Percentiles rank a stretch among this genome's conserved stretches.
These are phyloP conservation scores for Pyricularia sp. DNA, from an alignment of 2,329 filamentous ascomycete species.

Conservation along the genomic window DNA sequence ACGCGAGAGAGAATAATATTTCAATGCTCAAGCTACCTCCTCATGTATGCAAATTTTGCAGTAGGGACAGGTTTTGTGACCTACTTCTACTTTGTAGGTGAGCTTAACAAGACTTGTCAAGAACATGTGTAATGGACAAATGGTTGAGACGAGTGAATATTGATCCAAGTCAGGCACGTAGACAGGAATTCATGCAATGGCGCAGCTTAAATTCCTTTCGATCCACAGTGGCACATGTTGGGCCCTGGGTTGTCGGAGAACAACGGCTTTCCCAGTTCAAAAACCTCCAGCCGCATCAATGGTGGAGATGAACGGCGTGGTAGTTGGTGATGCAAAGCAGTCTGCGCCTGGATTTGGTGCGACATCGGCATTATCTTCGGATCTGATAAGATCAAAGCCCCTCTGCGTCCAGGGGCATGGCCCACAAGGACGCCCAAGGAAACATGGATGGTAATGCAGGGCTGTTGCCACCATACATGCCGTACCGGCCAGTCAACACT, in stretches of 20 bases:
- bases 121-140: too few relatives aligned
- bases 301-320: neutral
- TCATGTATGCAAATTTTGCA: neutral
- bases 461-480: neutral
- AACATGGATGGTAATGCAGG: neutral
- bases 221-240: neutral
- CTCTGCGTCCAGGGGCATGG: slow-evolving; percentile 11
- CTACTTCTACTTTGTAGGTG: neutral
- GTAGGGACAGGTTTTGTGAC: neutral
- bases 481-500: neutral
- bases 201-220: neutral
- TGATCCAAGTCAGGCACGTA: neutral
- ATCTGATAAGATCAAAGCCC: slow-evolving; percentile 41
- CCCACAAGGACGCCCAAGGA: neutral
- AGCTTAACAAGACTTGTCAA: neutral
- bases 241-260: neutral
- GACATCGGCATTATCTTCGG: slow-evolving; percentile 41
- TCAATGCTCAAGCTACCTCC: neutral
- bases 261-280: neutral
- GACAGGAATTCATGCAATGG: neutral
- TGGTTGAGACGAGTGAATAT: neutral
- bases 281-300: neutral
- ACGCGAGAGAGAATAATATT: neutral
- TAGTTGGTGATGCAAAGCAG: neutral
- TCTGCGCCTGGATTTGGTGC: slow-evolving; percentile 11